Evolutionary conservation across 345 rosid genomes (phyloP), one percentile per base, ranked within the genome.

Genomic region (Euclidium syriacum): DNA sequence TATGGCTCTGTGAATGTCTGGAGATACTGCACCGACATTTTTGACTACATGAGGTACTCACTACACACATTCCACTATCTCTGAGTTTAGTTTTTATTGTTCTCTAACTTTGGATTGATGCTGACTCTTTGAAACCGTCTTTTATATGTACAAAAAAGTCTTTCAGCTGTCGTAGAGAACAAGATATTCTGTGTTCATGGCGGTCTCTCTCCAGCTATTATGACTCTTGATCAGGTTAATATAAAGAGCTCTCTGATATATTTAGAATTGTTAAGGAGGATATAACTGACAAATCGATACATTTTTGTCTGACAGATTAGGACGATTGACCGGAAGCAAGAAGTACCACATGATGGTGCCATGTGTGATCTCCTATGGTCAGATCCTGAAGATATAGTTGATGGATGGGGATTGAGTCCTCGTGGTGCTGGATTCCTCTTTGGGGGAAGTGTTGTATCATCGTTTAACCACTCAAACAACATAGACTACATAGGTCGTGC

Each of bases 321-420:
- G 68, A 83, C 78, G 12, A 95, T 95, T 76, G 94, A 95, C 64
- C 80, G 94, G 61, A 95, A 95, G 77, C 97, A 90, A 83, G 99
- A 95, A 82, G 97, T 95, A 32, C 99, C 99, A 66, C 99, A 90
- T 67, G 97, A 95, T 73, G 99, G 99, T 57, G 96, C 91, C 71
- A 95, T 95, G 99, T 95, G 97, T 76, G 99, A 95, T 57, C 90
- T 95, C 59, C 72, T 95, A 34, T 95, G 99, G 97, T 95, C 97
- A 46, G 99, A 95, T 72, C 99, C 99, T 62, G 99, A 95, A 77
- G 97, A 95, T 69, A 82, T 76, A 11, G 94, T 95, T 40, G 99
- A 90, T 65, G 95, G 94, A 38, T 95, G 99, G 99, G 94, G 99
- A 34, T 72, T 90, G 85, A 95, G 97, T 67, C 97, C 99, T 1